Evolutionary conservation across 1,284 basidiomycete species (phyloP).

Genomic region (Anthracocystis walkeri): DNA sequence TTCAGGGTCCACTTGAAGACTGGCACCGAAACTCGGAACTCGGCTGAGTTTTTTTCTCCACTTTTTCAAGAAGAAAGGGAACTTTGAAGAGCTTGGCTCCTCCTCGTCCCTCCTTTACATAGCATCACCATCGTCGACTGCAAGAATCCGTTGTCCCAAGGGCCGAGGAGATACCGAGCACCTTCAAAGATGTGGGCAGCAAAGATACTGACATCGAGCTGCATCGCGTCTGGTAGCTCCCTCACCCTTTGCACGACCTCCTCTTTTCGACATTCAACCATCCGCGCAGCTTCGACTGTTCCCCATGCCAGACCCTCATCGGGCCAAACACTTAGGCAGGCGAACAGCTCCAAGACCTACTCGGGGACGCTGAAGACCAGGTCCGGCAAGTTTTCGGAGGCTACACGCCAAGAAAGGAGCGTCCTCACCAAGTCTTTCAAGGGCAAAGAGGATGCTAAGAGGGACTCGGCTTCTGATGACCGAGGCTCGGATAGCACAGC

Average conservation of each 20-base stretch:
- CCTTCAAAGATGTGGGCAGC: neutral
- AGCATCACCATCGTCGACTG: neutral
- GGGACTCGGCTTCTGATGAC: neutral
- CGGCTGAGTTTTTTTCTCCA: slow-evolving; percentile 8
- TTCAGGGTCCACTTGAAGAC: slow-evolving; percentile 25
- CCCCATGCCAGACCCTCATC: neutral
- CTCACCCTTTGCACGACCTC: neutral
- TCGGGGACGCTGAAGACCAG: too few relatives aligned
- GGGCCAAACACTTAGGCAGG: neutral
- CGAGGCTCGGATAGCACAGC: neutral
- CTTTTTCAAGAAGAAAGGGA: slow-evolving; percentile 12
- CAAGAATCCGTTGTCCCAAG: neutral
- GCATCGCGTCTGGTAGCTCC: slow-evolving; percentile 6
- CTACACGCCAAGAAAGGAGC: neutral
- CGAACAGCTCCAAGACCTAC: neutral
- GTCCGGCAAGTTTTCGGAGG: neutral
- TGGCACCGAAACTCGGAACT: slow-evolving; percentile 11
- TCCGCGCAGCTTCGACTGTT: slow-evolving; percentile 14
- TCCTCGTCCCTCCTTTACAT: neutral
- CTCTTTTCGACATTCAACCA: neutral
- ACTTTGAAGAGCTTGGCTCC: neutral
- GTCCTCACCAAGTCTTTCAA: neutral
- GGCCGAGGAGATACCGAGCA: neutral
- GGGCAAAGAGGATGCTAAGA: slow-evolving; percentile 3
- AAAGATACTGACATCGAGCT: neutral